Conservation (phyloP, 2,329 filamentous ascomycete species). For the Plenodomus lindquistii region DNA sequence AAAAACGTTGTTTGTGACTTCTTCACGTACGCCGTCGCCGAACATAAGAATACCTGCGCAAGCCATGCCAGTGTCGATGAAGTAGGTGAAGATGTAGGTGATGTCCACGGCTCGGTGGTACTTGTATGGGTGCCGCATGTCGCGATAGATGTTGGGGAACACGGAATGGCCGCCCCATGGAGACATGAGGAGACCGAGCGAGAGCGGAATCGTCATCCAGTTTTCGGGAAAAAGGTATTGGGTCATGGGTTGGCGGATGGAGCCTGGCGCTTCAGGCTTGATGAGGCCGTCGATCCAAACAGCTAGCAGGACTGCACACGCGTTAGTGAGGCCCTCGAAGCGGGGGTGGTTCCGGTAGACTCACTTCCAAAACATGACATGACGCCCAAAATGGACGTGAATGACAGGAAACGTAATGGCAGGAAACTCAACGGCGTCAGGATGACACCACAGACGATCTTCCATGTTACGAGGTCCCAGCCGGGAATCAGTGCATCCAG, state of each 20-base stretch:
- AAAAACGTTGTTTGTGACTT: constrained; percentile 90
- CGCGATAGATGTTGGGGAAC: constrained; percentile 83
- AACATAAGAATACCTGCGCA: constrained; percentile 92
- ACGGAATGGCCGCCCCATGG: constrained; percentile 73
- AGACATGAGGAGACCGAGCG: constrained; percentile 87
- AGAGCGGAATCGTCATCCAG: constrained; percentile 84
- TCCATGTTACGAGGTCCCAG: constrained; percentile 74
- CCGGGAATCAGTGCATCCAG: constrained; percentile 77
- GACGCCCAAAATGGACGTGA: constrained; percentile 92
- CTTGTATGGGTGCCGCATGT: constrained; percentile 81
- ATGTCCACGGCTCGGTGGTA: constrained; percentile 74
- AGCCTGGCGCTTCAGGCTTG: constrained; percentile 79
- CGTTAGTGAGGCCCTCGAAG: constrained; percentile 27
- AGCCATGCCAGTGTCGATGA: constrained; percentile 80
- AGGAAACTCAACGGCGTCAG: constrained; percentile 83
- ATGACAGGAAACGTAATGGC: constrained; percentile 80
- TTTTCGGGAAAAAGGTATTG: constrained; percentile 84
- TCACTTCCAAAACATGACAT: constrained; percentile 84
- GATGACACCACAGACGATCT: constrained; percentile 77
- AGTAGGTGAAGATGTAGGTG: constrained; percentile 84
- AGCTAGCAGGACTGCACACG: constrained; percentile 71
- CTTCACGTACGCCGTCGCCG: constrained; percentile 82
- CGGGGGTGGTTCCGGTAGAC: constrained; percentile 48
- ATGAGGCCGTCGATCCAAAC: constrained; percentile 84
- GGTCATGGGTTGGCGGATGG: constrained; percentile 75